phyloP scores from a whole-genome alignment of 23 red algal species.

The Gracilaria domingensis region DNA sequence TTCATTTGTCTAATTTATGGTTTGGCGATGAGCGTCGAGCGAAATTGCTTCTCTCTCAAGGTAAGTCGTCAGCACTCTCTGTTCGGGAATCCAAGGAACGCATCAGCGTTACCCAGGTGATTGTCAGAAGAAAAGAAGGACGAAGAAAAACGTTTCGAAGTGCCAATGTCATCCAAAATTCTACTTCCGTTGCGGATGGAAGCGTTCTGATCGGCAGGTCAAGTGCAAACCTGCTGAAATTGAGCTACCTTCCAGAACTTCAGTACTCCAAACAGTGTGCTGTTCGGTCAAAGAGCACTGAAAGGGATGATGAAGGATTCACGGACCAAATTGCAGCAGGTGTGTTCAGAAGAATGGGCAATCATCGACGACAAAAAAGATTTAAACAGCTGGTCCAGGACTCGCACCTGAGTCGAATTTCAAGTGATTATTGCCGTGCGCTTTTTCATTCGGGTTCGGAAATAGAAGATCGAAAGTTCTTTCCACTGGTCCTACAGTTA shows the following conservation, averaged over 20 bases:
- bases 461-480: not conserved
- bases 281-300: not conserved
- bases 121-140: not conserved
- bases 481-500: not conserved
- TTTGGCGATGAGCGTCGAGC: not conserved
- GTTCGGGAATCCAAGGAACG: not conserved
- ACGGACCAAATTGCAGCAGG: not conserved
- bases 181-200: not conserved
- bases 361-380: not conserved
- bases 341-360: not conserved
- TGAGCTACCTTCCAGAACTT: not conserved
- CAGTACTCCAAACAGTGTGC: no score
- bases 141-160: not conserved
- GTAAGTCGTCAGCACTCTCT: slow-evolving; percentile 2
- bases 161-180: no score
- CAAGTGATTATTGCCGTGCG: not conserved
- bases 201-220: not conserved
- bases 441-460: not conserved
- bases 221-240: not conserved
- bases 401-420: not conserved
- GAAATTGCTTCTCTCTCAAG: not conserved
- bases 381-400: not conserved
- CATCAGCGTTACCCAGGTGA: not conserved
- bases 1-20: not conserved
- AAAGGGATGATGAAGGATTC: not conserved